Conservation (phyloP, 2,329 filamentous ascomycete species). For the Trematosphaeria pertusa region DNA sequence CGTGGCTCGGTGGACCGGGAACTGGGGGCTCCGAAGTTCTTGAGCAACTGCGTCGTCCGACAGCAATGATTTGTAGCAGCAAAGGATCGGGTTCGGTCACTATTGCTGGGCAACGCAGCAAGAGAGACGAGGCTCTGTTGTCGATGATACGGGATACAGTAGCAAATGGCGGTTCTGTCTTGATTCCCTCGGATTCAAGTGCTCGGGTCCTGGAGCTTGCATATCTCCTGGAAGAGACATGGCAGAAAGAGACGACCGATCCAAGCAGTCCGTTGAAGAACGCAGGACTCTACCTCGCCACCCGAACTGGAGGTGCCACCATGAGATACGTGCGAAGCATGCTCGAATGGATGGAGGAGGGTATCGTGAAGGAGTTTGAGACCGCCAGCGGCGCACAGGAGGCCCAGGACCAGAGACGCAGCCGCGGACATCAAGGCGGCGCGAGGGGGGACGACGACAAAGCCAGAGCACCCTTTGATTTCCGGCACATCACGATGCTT, state of each 20-base stretch:
- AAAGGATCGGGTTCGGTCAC: constrained; percentile 76
- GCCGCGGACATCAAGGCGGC: constrained; percentile 46
- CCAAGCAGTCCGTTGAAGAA: constrained; percentile 56
- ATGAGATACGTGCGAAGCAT: constrained; percentile 93
- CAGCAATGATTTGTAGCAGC: constrained; percentile 90
- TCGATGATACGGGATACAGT: constrained; percentile 82
- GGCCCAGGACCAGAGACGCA: constrained; percentile 37
- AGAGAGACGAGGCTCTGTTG: constrained; percentile 84
- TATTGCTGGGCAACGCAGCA: constrained; percentile 75
- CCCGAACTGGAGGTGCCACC: constrained; percentile 84
- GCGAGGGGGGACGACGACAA: constrained; percentile 55
- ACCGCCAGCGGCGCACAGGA: constrained; percentile 57
- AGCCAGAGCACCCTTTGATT: constrained; percentile 81
- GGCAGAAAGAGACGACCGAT: constrained; percentile 58
- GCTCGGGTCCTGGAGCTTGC: constrained; percentile 92
- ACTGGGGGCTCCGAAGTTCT: constrained; percentile 87
- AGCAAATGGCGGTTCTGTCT: constrained; percentile 82
- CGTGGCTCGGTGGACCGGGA: constrained; percentile 86
- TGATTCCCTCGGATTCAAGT: constrained; percentile 94
- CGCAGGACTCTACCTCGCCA: constrained; percentile 77
- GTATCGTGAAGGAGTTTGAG: constrained; percentile 91
- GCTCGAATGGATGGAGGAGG: constrained; percentile 99
- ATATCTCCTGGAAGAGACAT: constrained; percentile 91
- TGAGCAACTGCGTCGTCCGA: constrained; percentile 90
- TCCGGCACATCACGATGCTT: constrained; percentile 81